Conservation (phyloP, 768 basidiomycete genomes). For the Rickenella mellea region DNA sequence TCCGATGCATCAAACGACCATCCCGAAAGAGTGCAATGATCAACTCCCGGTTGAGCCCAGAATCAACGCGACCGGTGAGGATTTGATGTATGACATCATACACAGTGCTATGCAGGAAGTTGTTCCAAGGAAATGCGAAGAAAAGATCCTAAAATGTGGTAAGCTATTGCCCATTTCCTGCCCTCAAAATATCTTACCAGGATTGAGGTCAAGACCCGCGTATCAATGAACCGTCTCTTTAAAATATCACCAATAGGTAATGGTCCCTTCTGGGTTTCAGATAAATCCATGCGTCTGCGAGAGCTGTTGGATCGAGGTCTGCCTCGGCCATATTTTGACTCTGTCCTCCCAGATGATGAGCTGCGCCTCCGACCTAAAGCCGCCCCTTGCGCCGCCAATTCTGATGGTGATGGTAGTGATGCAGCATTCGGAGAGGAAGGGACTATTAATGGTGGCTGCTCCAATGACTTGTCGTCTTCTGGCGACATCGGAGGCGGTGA, state of each 20-base stretch:
- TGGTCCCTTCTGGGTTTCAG: constrained; percentile 22
- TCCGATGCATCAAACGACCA: constrained; percentile 71
- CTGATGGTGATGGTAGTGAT: constrained; percentile 20
- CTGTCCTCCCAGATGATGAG: constrained; percentile 12
- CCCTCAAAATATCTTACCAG: constrained; percentile 44
- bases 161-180: not conserved
- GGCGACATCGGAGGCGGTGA: constrained; percentile 19
- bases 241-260: constrained; percentile 67
- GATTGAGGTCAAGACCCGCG: constrained; percentile 63
- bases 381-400: constrained; percentile 17
- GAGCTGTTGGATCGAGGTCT: constrained; percentile 35
- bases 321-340: constrained; percentile 18
- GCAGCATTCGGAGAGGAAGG: constrained; percentile 20
- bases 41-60: constrained; percentile 78
- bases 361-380: constrained; percentile 6
- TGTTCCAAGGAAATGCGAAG: constrained; percentile 95
- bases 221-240: constrained; percentile 70
- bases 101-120: constrained; percentile 92
- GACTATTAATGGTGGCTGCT: constrained; percentile 21
- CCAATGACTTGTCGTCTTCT: constrained; percentile 22
- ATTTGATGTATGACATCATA: constrained; percentile 96
- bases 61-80: constrained; percentile 77
- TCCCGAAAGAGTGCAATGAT: constrained; percentile 81
- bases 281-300: constrained; percentile 38
- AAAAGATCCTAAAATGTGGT: constrained; percentile 65